A percentile compares a stretch with the other conserved stretches of the same genome.
phyloP scores from a whole-genome alignment of 2,329 filamentous ascomycete genomes.

The Albophoma yamanashiensis region DNA sequence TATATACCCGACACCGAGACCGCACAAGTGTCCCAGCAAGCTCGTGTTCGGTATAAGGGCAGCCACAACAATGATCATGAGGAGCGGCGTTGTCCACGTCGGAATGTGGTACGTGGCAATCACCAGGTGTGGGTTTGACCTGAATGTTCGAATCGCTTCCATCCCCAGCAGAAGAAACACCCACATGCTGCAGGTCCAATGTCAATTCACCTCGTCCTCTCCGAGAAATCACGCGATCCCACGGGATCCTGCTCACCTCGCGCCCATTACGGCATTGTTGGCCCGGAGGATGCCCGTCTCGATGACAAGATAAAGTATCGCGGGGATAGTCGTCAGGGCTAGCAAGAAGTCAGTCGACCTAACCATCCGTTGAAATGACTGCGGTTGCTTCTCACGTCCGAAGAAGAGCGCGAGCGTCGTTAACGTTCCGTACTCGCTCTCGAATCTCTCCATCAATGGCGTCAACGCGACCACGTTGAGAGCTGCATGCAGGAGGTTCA shows the following conservation, averaged over 20 bases:
- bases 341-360: constrained; percentile 6
- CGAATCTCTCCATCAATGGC: constrained; percentile 88
- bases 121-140: constrained; percentile 66
- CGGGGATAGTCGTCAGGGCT: constrained; percentile 76
- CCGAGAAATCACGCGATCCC: background rate
- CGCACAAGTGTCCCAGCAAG: constrained; percentile 77
- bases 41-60: constrained; percentile 74
- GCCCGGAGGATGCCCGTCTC: constrained; percentile 61
- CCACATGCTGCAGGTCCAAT: constrained; percentile 58
- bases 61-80: constrained; percentile 62
- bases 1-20: constrained; percentile 73
- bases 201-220: background rate
- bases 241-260: constrained; percentile 48
- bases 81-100: constrained; percentile 84
- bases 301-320: constrained; percentile 66
- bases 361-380: background rate
- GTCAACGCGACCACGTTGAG: constrained; percentile 72
- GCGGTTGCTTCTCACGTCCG: constrained; percentile 58
- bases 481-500: constrained; percentile 67
- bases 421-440: constrained; percentile 83
- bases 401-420: constrained; percentile 81
- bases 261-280: constrained; percentile 69
- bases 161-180: constrained; percentile 78
- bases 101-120: constrained; percentile 59
- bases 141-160: constrained; percentile 79